Base-by-base conservation (phyloP, 176 grass and related monocot species). In the Oryza meyeriana region DNA sequence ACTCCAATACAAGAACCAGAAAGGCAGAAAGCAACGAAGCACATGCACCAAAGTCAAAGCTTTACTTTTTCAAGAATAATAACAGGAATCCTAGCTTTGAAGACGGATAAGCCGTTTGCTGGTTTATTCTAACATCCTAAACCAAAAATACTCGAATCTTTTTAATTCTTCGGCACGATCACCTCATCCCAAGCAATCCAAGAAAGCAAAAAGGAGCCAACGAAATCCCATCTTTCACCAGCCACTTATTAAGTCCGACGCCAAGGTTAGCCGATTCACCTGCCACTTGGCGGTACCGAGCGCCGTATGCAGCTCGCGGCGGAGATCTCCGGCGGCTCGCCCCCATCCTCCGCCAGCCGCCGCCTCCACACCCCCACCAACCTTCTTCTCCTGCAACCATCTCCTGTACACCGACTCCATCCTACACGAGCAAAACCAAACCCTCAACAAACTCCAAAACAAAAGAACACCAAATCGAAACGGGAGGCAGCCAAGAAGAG, bases 231-330 rank as follows among this genome's bases (percentile, higher is more conserved):
- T 10, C 8, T 58, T 24, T 24, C 22, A 58, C 20, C 8, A 58
- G 8, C 22, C 55, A n/a, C 20, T 2, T 24, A 24, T 10, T 24
- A 58, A 58, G 24, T 24, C 22, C 66, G 75, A 81, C 3, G 42
- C 18, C 3, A 0, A 65, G 16, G 36, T 13, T 36, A 66, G 16
- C 31, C 28, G 69, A 72, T 45, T 86, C 48, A 95, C 93, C 87
- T 95, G 90, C 93, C 90, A 95, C 88, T 98, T 98, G 40, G 93
- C 90, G 48, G 89, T 98, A 39, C 93, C 89, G 20, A 95, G 89
- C 58, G 87, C 81, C 30, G 90, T 93, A 48, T 91, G 88, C 52
- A 95, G 90, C 63, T 91, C 93, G 50, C 90, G 82, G 38, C 76
- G 88, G 36, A 93, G 75, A 81, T 91, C 90, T n/a, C 8, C 66